Base-by-base conservation (phyloP, 2,329 filamentous ascomycete species). In the Passalora sequoiae region DNA sequence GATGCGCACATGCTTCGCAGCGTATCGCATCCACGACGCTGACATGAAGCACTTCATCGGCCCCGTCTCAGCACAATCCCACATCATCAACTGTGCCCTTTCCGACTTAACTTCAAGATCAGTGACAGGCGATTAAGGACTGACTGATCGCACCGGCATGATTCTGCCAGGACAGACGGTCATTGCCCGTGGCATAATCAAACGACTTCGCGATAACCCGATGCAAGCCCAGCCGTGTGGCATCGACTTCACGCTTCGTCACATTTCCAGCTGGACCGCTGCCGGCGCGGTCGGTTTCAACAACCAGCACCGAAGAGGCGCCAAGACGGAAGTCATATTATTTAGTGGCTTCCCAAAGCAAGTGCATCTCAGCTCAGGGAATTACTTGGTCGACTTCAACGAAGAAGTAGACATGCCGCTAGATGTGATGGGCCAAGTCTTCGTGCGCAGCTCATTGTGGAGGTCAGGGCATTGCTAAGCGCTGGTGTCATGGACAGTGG, bases 401-500 rank as follows among this genome's bases (percentile, higher is more conserved):
- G 68, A 72, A 46, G 61, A 53, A 0, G 63, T 70, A 15, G 40
- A 57, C 3, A 58, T 70, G 15, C 68, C 68, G 9, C 56, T 59
- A 0, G 55, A 69, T 48, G 54, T 56, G 40, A 70, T 71, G 68
- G 68, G 59, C 0, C 59, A 59, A 27, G 44, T 71, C 3, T 67
- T 67, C 8, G 55, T 60, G 1, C 50, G 69, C 17, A 64, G 60
- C 9, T 70, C 68, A 2, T 53, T 72, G 2, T 72, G 61, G 47
- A 53, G 68, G 2, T 69, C 65, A 9, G 68, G 69, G 65, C 61
- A 0, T 32, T 54, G 1, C 41, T 71, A 10, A 50, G 41, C 24
- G 65, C 68, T 7, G 68, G 69, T 1, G 66, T 70, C 3, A 58
- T 70, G 33, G 69, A 72, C 49, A 59, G 60, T 16, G 69, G 68